A percentile compares a stretch with the other conserved stretches of the same genome.
phyloP scores from a whole-genome alignment of 176 grass and related monocot species.

The Typha latifolia region DNA sequence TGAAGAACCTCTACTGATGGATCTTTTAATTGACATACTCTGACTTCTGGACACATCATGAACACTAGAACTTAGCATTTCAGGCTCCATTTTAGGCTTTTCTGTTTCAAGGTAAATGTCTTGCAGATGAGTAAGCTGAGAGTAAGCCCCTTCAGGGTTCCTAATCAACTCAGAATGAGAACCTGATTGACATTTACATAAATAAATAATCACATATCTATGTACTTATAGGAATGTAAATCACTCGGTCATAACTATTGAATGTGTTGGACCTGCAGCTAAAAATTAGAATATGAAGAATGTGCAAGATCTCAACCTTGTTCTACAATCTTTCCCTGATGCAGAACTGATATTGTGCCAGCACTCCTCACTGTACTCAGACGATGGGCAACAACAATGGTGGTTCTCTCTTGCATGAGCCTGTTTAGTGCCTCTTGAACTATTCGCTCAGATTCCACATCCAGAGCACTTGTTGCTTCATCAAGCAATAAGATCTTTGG shows the following conservation, averaged over 20 bases:
- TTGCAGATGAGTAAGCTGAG: slow-evolving; percentile 73
- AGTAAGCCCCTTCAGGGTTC: slow-evolving; percentile 54
- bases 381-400: slow-evolving; percentile 83
- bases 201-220: neutral
- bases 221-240: neutral
- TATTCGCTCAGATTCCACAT: slow-evolving; percentile 70
- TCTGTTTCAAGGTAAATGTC: slow-evolving; percentile 25
- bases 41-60: slow-evolving; percentile 9
- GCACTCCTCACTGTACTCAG: slow-evolving; percentile 80
- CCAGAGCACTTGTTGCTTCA: slow-evolving; percentile 87
- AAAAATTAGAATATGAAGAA: neutral
- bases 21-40: slow-evolving; percentile 10
- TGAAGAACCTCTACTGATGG: slow-evolving; percentile 40
- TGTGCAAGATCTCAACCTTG: slow-evolving; percentile 36
- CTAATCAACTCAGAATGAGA: slow-evolving; percentile 51
- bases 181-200: slow-evolving; percentile 34
- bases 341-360: slow-evolving; percentile 64
- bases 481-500: slow-evolving; percentile 81
- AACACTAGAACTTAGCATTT: slow-evolving; percentile 19
- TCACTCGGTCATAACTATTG: neutral
- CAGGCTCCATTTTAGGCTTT: slow-evolving; percentile 15
- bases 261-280: neutral
- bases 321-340: slow-evolving; percentile 78
- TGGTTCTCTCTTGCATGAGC: slow-evolving; percentile 69
- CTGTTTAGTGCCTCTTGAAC: slow-evolving; percentile 81